Percentiles rank a stretch among this genome's conserved stretches.
phyloP scores from a whole-genome alignment of 2,329 filamentous ascomycete species.

The Paecilomyces sp. region DNA sequence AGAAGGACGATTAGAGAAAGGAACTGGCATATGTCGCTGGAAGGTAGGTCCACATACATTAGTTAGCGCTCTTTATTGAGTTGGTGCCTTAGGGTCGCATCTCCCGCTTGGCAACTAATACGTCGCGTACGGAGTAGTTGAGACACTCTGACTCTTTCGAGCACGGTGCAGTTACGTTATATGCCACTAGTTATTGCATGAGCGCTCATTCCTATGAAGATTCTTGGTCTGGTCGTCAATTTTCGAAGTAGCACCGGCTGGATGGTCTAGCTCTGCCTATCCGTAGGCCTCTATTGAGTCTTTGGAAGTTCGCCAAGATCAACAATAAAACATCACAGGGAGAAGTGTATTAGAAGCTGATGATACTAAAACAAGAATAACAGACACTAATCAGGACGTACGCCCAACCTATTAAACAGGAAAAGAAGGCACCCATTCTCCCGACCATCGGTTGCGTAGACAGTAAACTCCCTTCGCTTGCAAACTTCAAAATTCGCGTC shows the following conservation, averaged over 20 bases:
- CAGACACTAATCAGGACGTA: background rate
- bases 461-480: background rate
- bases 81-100: background rate
- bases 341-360: background rate
- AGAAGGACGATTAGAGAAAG: background rate
- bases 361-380: background rate
- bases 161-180: too few relatives aligned
- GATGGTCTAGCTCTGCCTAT: background rate
- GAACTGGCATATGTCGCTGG: background rate
- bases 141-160: too few relatives aligned
- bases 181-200: too few relatives aligned
- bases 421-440: background rate
- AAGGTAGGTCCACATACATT: background rate
- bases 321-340: background rate
- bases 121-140: too few relatives aligned
- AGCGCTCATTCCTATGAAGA: too few relatives aligned
- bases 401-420: background rate
- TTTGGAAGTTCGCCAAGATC: background rate
- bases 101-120: too few relatives aligned
- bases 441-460: background rate
- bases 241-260: too few relatives aligned
- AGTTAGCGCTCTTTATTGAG: background rate
- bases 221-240: too few relatives aligned
- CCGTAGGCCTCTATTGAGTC: background rate
- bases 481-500: background rate